phyloP scores from a whole-genome alignment of 352 stramenopile genomes.

The Thalassiosira mediterranea region DNA sequence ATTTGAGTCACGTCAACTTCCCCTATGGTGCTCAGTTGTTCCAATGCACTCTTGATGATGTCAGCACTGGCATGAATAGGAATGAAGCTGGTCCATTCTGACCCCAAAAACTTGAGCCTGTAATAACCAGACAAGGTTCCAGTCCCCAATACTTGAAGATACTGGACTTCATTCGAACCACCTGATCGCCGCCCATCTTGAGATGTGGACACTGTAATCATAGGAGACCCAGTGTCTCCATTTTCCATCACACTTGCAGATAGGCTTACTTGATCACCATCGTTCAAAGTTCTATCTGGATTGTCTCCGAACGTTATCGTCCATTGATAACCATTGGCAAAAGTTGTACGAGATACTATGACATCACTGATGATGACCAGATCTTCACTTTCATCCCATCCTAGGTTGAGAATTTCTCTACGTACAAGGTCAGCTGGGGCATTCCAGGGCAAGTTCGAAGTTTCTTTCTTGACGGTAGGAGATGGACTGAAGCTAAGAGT shows the following conservation, averaged over 20 bases:
- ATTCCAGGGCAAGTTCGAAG: conserved; percentile 84
- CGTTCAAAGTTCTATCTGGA: conserved; percentile 50
- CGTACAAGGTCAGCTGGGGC: conserved; percentile 86
- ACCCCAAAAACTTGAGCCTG: conserved; percentile 56
- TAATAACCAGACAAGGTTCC: conserved; percentile 58
- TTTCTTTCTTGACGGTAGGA: conserved; percentile 68
- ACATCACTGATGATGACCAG: conserved; percentile 53
- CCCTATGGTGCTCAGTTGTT: conserved; percentile 87
- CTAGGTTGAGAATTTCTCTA: conserved; percentile 89
- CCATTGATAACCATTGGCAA: conserved; percentile 87
- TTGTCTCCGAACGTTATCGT: conserved; percentile 83
- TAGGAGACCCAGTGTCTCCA: conserved; percentile 55
- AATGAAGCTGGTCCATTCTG: conserved; percentile 83
- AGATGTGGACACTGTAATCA: conserved; percentile 56
- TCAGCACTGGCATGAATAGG: conserved; percentile 86
- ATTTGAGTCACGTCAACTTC: conserved; percentile 59
- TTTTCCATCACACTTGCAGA: conserved; percentile 48
- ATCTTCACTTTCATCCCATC: conserved; percentile 75
- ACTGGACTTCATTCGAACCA: conserved; percentile 61
- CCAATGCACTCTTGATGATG: conserved; percentile 87
- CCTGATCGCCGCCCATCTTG: conserved; percentile 49
- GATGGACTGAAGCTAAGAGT: conserved; percentile 86
- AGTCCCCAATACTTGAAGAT: conserved; percentile 60
- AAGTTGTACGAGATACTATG: conserved; percentile 72
- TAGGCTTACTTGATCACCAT: conserved; percentile 67